Evolutionary conservation across 2,329 filamentous ascomycete genomes (phyloP).

Genomic region (Hawksworthiomyces lignivorus): DNA sequence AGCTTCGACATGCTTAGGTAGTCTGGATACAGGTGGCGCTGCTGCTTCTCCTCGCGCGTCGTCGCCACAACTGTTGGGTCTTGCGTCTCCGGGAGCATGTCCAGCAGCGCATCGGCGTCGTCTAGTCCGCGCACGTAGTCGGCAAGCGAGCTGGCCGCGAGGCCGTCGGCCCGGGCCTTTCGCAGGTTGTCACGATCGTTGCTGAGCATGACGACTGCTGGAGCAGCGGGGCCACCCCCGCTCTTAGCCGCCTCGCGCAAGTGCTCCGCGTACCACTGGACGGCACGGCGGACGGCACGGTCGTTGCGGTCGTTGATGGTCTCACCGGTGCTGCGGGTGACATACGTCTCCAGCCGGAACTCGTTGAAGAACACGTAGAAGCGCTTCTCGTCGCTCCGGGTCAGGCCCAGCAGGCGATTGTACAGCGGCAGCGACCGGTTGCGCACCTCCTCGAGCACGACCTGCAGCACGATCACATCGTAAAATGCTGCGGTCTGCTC

Average conservation of each 20-base stretch:
- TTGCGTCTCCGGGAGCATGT: constrained; percentile 82
- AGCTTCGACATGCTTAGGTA: constrained; percentile 85
- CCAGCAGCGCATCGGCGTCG: constrained; percentile 75
- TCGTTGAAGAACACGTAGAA: constrained; percentile 99
- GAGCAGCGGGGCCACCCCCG: constrained; percentile 44
- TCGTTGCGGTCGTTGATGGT: constrained; percentile 96
- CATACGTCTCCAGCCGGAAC: constrained; percentile 86
- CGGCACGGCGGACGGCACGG: constrained; percentile 76
- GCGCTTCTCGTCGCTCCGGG: constrained; percentile 91
- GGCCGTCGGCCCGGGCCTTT: constrained; percentile 68
- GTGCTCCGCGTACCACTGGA: constrained; percentile 86
- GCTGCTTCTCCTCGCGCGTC: constrained; percentile 33
- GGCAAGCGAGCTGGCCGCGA: constrained; percentile 60
- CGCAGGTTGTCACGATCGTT: constrained; percentile 83
- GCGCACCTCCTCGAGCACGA: constrained; percentile 90
- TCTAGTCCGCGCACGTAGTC: constrained; percentile 83
- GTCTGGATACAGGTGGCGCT: constrained; percentile 75
- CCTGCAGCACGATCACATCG: constrained; percentile 94
- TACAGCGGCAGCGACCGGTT: constrained; percentile 92
- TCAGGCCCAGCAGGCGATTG: constrained; percentile 82
- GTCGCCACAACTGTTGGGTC: constrained; percentile 58
- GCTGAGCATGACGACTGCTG: constrained; percentile 84
- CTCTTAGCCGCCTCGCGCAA: constrained; percentile 51
- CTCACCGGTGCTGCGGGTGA: constrained; percentile 67
- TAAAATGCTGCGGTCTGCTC: constrained; percentile 88